Evolutionary conservation across 768 basidiomycete genomes (phyloP), one percentile per base, ranked within the genome.

Genomic region (Hericium coralloides): DNA sequence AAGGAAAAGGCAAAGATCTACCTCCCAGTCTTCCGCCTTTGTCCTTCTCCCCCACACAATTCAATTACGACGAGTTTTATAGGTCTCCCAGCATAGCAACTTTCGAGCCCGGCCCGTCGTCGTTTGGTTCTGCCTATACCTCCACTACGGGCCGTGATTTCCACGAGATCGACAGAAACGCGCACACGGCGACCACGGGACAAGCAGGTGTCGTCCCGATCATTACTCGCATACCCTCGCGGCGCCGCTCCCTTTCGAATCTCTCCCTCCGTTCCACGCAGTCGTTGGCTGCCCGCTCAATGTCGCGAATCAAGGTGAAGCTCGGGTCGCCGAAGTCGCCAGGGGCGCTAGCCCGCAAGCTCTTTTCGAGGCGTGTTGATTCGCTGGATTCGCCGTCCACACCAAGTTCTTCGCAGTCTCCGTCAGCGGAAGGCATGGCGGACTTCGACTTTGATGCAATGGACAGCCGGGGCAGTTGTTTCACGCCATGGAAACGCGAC

Each of bases 1-100:
- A 89, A 85, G 71, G 82, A 77, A 63, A 87, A 79, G 70, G 83
- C 75, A 54, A 70, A 52, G 70, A 73, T 63, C 58, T 66, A 37
- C 79, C 84, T 49, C 83, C 87, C 57, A 74, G 74, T 66, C 75
- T 88, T 59, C 85, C 87, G 58, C 85, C 87, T 59, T 73, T 88
- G 58, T 71, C 76, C 36, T 83, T 90, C 64, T 74, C 80, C 52
- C 73, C 80, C 31, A 72, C 84, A 38, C 74, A 75, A 56, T 73
- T 87, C 59, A 71, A 69, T 53, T 79, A 76, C 63, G 67, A 64
- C 25, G 65, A 74, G 52, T 66, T 73, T 49, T 68, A 67, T 59
- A 74, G 75, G 70, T 69, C 74, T 36, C 70, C 73, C 23, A 62
- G 70, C 25, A 41, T 54, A 18, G 41, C 18, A 12, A 55, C 65